Evolutionary conservation across 495 filamentous ascomycete species (phyloP), one percentile per base, ranked within the genome.

Genomic region (Aspergillus hancockii): DNA sequence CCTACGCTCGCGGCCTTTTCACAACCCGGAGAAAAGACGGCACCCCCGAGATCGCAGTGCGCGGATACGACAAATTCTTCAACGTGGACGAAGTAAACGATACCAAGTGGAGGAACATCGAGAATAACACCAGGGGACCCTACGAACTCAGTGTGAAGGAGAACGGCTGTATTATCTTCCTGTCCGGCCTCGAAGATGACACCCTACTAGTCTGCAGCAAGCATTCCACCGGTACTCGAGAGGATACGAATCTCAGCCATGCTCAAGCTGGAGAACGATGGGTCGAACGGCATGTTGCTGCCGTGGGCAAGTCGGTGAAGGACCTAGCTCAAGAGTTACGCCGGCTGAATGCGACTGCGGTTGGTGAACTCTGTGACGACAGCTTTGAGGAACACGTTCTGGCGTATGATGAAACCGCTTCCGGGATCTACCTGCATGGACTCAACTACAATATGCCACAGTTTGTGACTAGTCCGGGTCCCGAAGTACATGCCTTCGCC

Each of bases 31-130:
- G 79, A 46, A 74, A 78, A 50, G 76, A 85, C 21, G 85, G 86
- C 6, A 76, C 79, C 3, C 79, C 83, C 16, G 91, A 97, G 71
- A 97, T 98, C 55, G 87, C 81, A 3, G 83, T 86, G 34, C 84
- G 94, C 57, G 94, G 94, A 34, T 98, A 98, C 74, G 95, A 98
- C 78, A 98, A 98, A 75, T 98, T 98, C 79, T 98, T 98, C 85
- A 98, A 98, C 67, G 79, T 89, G 28, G 83, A 82, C 45, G 94
- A 98, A 71, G 87, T 92, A 3, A 67, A 75, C 13, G 80, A 85
- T 32, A 98, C 94, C 1, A 77, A 84, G 57, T 98, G 95, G 94
- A 67, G 76, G 16, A 91, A 90, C 69, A 89, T 98, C 54, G 77
- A 88, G 64, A 74, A 73, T 8, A 82, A 90, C 46, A 98, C 94